Percentiles rank a stretch among this genome's conserved stretches.
These are phyloP conservation scores for Fusarium clavum DNA, from an alignment of 2,329 filamentous ascomycete genomes.

Conservation along the genomic window DNA sequence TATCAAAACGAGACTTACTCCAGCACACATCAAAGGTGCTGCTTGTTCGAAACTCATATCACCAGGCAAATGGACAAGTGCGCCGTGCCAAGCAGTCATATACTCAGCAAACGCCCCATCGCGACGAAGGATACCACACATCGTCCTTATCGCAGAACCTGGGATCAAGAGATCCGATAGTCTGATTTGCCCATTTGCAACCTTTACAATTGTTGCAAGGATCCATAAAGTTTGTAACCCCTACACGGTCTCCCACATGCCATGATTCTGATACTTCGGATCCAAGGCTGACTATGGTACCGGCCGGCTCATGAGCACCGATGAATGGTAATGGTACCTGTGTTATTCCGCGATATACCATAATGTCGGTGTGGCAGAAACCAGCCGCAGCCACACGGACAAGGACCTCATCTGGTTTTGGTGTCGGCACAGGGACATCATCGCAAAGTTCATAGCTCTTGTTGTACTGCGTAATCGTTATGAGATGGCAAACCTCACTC, in stretches of 20 bases:
- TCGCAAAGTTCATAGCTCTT: slow-evolving; percentile 21
- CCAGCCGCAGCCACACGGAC: slow-evolving; percentile 17
- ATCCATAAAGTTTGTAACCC: slow-evolving; percentile 36
- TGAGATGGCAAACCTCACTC: neutral
- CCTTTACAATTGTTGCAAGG: slow-evolving; percentile 28
- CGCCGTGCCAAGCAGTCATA: slow-evolving; percentile 29
- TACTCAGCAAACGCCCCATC: slow-evolving; percentile 35
- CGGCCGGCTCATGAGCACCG: slow-evolving; percentile 42
- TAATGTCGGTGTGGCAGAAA: slow-evolving; percentile 40
- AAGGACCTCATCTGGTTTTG: slow-evolving; percentile 23
- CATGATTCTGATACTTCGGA: slow-evolving; percentile 21
- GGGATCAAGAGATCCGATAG: slow-evolving; percentile 23
- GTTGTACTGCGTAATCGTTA: slow-evolving; percentile 18
- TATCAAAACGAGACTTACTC: slow-evolving; percentile 12
- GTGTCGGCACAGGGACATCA: slow-evolving; percentile 19
- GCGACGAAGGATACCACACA: slow-evolving; percentile 27
- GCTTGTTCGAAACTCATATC: slow-evolving; percentile 35
- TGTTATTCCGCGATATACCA: slow-evolving; percentile 36
- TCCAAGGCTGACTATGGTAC: slow-evolving; percentile 32
- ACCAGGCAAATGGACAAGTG: slow-evolving; percentile 26
- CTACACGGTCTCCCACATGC: slow-evolving; percentile 30
- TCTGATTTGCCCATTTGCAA: slow-evolving; percentile 30
- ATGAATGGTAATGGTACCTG: slow-evolving; percentile 32
- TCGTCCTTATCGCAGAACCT: slow-evolving; percentile 35
- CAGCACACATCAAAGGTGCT: slow-evolving; percentile 35